Conservation (phyloP, 306 rosid genomes). For the Dalbergia cultrata region DNA sequence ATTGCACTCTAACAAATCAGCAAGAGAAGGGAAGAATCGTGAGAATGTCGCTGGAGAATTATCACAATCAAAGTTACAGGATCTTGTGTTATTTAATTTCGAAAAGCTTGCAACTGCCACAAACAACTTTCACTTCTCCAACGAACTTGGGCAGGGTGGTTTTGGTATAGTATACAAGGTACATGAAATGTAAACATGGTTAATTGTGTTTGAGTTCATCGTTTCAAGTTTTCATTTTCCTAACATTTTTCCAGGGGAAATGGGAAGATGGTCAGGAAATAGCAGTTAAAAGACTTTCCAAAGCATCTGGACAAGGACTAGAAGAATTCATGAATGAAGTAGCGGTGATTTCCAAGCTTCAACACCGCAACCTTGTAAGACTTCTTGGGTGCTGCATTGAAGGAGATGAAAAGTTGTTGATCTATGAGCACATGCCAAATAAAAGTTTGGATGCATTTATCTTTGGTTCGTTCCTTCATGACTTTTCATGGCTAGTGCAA, state of each 20-base stretch:
- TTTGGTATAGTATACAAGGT: slow-evolving; percentile 49
- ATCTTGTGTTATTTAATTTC: slow-evolving; percentile 23
- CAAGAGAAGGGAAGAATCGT: background rate
- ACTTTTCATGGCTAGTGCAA: background rate
- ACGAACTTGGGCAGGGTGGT: slow-evolving; percentile 54
- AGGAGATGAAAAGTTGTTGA: too few relatives aligned
- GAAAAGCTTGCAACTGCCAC: slow-evolving; percentile 52
- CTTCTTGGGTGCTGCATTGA: background rate
- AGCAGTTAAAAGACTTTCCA: slow-evolving; percentile 52
- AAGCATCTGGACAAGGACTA: slow-evolving; percentile 49
- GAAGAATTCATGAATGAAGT: slow-evolving; percentile 53
- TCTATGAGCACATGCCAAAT: too few relatives aligned
- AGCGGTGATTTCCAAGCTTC: slow-evolving; percentile 47
- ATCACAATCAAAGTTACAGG: slow-evolving; percentile 33
- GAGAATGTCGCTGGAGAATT: slow-evolving; percentile 19
- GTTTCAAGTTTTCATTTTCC: background rate
- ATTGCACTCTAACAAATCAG: slow-evolving; percentile 2
- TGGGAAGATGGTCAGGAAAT: slow-evolving; percentile 33
- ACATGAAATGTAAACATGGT: background rate
- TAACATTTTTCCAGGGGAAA: slow-evolving; percentile 15
- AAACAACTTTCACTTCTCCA: slow-evolving; percentile 46
- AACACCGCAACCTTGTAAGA: slow-evolving; percentile 53
- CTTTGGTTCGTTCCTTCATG: slow-evolving; percentile 46
- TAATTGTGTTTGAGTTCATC: background rate
- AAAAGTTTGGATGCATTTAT: slow-evolving; percentile 39